phyloP scores from a whole-genome alignment of 2,329 filamentous ascomycete species.

The Alternaria sp. region DNA sequence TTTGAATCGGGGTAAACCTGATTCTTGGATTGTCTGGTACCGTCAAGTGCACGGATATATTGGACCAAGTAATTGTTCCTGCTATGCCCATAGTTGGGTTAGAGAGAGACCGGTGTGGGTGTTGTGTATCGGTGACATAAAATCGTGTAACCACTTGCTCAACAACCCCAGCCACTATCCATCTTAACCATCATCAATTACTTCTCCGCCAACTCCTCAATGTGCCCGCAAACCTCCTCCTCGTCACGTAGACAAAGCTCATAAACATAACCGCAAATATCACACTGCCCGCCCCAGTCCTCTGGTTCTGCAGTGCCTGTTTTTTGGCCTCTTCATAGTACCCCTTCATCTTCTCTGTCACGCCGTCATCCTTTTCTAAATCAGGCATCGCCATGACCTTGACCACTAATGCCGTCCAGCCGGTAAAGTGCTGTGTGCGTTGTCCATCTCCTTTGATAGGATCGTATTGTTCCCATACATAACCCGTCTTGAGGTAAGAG shows the following conservation, averaged over 20 bases:
- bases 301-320: slow-evolving; percentile 28
- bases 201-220: slow-evolving; percentile 32
- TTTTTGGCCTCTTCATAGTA: slow-evolving; percentile 36
- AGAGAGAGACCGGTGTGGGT: not conserved
- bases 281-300: slow-evolving; percentile 28
- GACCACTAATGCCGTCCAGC: slow-evolving; percentile 97
- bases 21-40: not conserved
- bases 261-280: slow-evolving; percentile 24
- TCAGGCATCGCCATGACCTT: slow-evolving; percentile 96
- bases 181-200: not conserved
- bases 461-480: slow-evolving; percentile 98
- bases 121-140: not conserved
- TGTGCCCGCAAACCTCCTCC: slow-evolving; percentile 39
- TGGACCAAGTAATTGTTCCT: too few species aligned
- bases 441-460: slow-evolving; percentile 92
- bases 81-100: too few species aligned
- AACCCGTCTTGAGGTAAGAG: slow-evolving; percentile 88
- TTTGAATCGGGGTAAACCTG: not conserved
- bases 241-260: slow-evolving; percentile 34
- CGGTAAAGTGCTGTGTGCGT: slow-evolving; percentile 95
- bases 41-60: not conserved
- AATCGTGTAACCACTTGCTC: not conserved
- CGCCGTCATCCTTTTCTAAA: slow-evolving; percentile 48
- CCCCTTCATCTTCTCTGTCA: slow-evolving; percentile 30
- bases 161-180: not conserved